These are phyloP conservation scores for Solanum pimpinellifolium DNA, from an alignment of 257 asterid species.

Conservation along the genomic window DNA sequence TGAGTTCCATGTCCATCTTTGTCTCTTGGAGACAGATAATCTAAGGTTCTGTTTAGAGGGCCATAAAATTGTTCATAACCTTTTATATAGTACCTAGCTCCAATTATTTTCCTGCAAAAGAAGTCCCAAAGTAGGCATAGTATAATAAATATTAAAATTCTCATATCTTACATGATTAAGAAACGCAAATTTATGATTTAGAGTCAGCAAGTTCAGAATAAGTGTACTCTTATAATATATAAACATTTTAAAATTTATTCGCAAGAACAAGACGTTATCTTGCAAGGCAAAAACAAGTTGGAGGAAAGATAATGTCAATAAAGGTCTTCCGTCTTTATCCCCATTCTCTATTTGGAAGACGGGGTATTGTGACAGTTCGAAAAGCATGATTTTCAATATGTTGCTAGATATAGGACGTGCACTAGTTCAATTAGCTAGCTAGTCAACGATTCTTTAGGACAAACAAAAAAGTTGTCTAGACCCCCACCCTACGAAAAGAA, in stretches of 20 bases:
- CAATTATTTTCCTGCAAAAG: constrained; percentile 57
- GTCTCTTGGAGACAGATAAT: constrained; percentile 74
- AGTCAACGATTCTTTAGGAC: background rate
- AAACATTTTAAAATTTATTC: background rate
- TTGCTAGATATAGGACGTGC: background rate
- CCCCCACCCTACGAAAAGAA: background rate
- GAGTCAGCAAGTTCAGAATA: background rate
- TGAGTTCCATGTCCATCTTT: constrained; percentile 94
- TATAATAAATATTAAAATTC: background rate
- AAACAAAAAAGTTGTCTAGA: background rate
- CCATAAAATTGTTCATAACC: constrained; percentile 64
- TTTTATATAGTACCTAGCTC: constrained; percentile 76
- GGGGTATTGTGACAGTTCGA: background rate
- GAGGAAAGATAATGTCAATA: background rate
- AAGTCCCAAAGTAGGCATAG: background rate
- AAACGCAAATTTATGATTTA: background rate
- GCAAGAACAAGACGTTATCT: background rate
- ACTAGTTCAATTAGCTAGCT: background rate
- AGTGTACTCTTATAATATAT: background rate
- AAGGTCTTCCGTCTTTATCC: background rate
- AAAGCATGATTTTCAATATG: background rate
- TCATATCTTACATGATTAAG: background rate
- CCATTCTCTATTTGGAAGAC: background rate
- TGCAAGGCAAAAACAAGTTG: background rate
- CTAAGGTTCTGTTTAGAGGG: constrained; percentile 44